These are phyloP conservation scores for Hylodesmum podocarpum DNA, from an alignment of 306 rosid species.

Conservation along the genomic window DNA sequence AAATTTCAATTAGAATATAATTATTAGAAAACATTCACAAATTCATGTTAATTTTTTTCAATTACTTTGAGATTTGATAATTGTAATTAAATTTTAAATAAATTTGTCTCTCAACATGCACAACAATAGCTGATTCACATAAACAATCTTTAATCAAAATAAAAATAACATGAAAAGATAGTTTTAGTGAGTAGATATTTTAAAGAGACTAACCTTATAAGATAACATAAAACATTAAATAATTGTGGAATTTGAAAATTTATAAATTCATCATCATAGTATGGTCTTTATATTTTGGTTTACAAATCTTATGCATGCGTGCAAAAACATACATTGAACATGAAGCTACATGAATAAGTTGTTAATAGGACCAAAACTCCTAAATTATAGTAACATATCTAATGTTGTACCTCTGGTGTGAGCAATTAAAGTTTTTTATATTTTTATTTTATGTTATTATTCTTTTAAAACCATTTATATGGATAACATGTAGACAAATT, in stretches of 20 bases:
- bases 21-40: background rate
- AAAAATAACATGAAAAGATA: background rate
- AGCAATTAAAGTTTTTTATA: background rate
- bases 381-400: background rate
- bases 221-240: background rate
- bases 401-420: background rate
- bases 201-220: background rate
- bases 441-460: background rate
- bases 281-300: background rate
- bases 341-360: background rate
- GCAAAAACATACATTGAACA: background rate
- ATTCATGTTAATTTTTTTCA: no score
- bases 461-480: background rate
- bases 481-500: constrained; percentile 10
- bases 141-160: background rate
- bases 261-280: background rate
- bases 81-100: background rate
- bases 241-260: background rate
- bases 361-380: background rate
- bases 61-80: background rate
- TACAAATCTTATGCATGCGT: background rate
- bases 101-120: background rate
- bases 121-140: background rate
- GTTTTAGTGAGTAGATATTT: background rate
- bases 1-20: background rate